Base-by-base conservation (phyloP, 805 yeast genomes). In the Priceomyces carsonii region DNA sequence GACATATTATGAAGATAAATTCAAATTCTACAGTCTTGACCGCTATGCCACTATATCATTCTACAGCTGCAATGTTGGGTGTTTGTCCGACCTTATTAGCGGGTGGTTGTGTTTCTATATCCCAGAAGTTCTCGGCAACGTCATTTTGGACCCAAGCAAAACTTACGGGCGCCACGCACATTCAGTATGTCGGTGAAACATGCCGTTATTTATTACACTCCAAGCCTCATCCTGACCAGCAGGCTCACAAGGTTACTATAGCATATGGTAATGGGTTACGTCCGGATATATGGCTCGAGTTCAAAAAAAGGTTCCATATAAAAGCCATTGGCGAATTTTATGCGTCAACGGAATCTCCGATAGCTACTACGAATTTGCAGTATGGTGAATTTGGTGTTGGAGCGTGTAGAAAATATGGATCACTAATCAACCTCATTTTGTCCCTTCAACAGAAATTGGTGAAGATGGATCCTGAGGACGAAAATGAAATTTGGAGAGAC, bases 131-230 rank as follows among this genome's bases (percentile, higher is more conserved):
- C 57, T 85, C 95, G 1, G 81, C 91, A 5, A 71, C 83, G 3
- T 77, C 85, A 3, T 88, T 86, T 59, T 90, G 98, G 97, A 82
- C 89, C 12, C 96, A 91, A 60, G 90, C 84, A 3, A 79, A 73
- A 45, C 53, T 85, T 22, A 60, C 81, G 9, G 60, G 69, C 2
- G 85, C 96, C 3, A 85, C 95, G 3, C 86, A 85, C 43, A 75
- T 88, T 36, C 96, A 90, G 61, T 90, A 90, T 50, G 98, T 90
- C 12, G 98, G 98, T 12, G 98, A 90, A 60, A 89, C 88, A 20
- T 87, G 97, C 59, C 76, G 98, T 32, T 91, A 89, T 53, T 69
- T 90, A 40, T 61, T 85, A 43, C 79, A 82, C 47, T 65, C 88
- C 1, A 77, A 82, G 31, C 64, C 63, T 6, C 81, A 82, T 28